Evolutionary conservation across 1,139 yeast genomes (phyloP), one percentile per base, ranked within the genome.

Genomic region (Geotrichum fermentans): DNA sequence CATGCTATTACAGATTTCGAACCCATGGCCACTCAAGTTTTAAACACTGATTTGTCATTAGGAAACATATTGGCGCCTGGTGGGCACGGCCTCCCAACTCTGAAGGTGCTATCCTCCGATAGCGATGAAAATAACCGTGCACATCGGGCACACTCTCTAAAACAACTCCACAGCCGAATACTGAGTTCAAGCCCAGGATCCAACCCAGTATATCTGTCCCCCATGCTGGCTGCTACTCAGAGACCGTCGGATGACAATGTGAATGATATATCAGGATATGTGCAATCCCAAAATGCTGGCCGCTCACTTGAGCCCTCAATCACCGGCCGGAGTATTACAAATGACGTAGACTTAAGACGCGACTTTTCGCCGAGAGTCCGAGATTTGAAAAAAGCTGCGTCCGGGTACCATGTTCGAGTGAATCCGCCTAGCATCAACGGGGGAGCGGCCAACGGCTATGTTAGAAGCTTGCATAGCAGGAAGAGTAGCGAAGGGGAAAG

Each of bases 311-410:
- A 44, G 10, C 20, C 22, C 33, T 47, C 51, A 14, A 11, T 47
- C 2, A 16, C 36, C 10, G 26, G 26, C 32, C 37, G 46, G 13
- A 35, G 48, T 11, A 41, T 40, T 10, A 46, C 43, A 17, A 41
- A 49, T 1, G 44, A 44, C 17, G 41, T 42, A 2, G 55, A 49
- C 10, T 16, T 44, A 2, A 37, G 52, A 24, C 49, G 55, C n/a
- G 58, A 55, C 24, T 50, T 47, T 18, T 46, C 58, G 4, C 64
- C 64, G 8, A 48, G 53, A n/a, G 60, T 61, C 7, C 39, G 46
- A 13, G 64, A 61, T 34, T 52, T 61, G 28, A 58, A 58, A 45
- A 51, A 57, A 16, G 60, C 59, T 1, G 62, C 60, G 1, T 51
- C 58, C 14, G 63, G 61, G 7, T 49, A 48, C 28, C 40, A 42